Conservation (phyloP, 768 basidiomycete species). For the Lactarius hatsudake region DNA sequence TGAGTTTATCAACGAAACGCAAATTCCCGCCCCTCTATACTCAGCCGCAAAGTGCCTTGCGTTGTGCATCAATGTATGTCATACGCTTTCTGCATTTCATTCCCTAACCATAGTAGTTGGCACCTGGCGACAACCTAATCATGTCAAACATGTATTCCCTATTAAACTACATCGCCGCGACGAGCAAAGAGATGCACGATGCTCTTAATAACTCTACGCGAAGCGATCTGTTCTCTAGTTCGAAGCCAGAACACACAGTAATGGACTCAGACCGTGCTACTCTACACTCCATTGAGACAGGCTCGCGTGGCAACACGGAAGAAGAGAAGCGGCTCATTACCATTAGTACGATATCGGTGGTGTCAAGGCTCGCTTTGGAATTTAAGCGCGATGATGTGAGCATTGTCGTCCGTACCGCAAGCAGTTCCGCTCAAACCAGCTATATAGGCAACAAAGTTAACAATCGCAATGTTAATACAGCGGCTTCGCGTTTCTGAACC, state of each 20-base stretch:
- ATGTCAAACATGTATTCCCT: constrained; percentile 98
- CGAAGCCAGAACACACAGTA: constrained; percentile 27
- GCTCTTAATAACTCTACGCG: constrained; percentile 41
- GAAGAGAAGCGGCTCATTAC: constrained; percentile 83
- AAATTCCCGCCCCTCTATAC: constrained; percentile 72
- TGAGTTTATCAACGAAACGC: constrained; percentile 69
- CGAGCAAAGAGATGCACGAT: constrained; percentile 73
- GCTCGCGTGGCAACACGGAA: constrained; percentile 66
- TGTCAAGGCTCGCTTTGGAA: constrained; percentile 83
- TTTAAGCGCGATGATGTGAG: constrained; percentile 79
- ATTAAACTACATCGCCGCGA: constrained; percentile 85
- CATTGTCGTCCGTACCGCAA: not conserved
- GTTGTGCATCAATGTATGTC: constrained; percentile 75
- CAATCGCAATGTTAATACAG: constrained; percentile 90
- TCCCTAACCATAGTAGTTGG: constrained; percentile 47
- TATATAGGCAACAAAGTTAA: constrained; percentile 73
- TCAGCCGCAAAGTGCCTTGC: constrained; percentile 91
- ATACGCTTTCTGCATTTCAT: not conserved
- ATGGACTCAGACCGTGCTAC: constrained; percentile 43
- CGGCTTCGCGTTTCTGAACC: constrained; percentile 82
- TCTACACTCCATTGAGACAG: constrained; percentile 57
- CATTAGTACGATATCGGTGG: constrained; percentile 89
- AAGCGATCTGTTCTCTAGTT: constrained; percentile 25
- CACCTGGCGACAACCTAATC: constrained; percentile 82
- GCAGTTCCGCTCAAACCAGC: not conserved